Percentiles rank a stretch among this genome's conserved stretches.
These are phyloP conservation scores for Stylonectria norvegica DNA, from an alignment of 2,329 filamentous ascomycete genomes.

Conservation along the genomic window DNA sequence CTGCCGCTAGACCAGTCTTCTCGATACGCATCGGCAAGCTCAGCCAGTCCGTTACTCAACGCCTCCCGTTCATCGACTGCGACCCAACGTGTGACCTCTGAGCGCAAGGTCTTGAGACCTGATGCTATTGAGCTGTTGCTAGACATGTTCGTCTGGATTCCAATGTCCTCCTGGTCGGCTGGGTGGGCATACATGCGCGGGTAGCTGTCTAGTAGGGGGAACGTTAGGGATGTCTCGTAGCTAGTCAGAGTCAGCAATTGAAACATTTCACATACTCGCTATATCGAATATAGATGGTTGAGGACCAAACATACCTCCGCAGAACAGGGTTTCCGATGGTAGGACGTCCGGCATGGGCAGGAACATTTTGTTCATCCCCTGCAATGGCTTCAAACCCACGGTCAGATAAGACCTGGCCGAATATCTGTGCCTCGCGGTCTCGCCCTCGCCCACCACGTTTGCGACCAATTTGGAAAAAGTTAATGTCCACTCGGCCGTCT, in stretches of 20 bases:
- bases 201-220: constrained; percentile 80
- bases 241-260: constrained; percentile 12
- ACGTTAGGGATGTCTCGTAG: constrained; percentile 56
- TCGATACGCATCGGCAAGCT: constrained; percentile 83
- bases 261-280: background rate
- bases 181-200: constrained; percentile 65
- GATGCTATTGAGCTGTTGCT: constrained; percentile 72
- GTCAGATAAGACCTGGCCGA: constrained; percentile 26
- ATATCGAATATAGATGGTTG: background rate
- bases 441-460: constrained; percentile 4
- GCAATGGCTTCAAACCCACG: constrained; percentile 17
- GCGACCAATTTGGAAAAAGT: constrained; percentile 30
- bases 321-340: constrained; percentile 27
- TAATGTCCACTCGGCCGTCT: constrained; percentile 29
- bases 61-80: constrained; percentile 76
- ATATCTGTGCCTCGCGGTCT: constrained; percentile 23
- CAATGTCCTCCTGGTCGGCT: constrained; percentile 31
- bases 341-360: constrained; percentile 14
- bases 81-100: constrained; percentile 60
- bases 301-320: constrained; percentile 23
- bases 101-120: constrained; percentile 63
- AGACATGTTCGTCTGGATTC: constrained; percentile 59
- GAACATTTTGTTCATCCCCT: constrained; percentile 4
- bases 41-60: constrained; percentile 75
- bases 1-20: constrained; percentile 81